These are phyloP conservation scores for Lachnellula occidentalis DNA, from an alignment of 2,329 filamentous ascomycete species.

Conservation along the genomic window DNA sequence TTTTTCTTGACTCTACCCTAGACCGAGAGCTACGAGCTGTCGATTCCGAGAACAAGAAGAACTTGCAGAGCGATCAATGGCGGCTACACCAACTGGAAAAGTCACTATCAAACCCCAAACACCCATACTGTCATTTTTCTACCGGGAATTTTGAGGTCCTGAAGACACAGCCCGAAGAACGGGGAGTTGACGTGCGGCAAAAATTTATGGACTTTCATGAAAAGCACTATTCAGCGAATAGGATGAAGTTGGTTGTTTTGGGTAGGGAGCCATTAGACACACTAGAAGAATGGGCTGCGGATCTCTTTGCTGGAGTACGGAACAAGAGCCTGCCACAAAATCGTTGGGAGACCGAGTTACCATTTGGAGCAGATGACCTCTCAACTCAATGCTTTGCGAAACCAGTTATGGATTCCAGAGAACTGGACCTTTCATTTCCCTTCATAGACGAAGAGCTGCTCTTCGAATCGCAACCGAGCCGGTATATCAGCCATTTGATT, in stretches of 20 bases:
- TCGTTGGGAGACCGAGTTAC: constrained; percentile 59
- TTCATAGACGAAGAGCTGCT: constrained; percentile 64
- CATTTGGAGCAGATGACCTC: constrained; percentile 55
- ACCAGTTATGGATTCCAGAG: constrained; percentile 65
- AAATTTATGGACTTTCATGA: constrained; percentile 71
- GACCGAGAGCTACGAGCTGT: constrained; percentile 68
- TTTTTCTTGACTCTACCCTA: constrained; percentile 65
- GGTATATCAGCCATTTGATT: constrained; percentile 67
- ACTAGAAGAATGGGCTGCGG: constrained; percentile 61
- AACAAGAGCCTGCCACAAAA: constrained; percentile 63
- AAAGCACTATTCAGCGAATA: constrained; percentile 67
- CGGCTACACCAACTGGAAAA: constrained; percentile 66
- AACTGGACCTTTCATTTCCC: constrained; percentile 61
- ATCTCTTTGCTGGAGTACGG: constrained; percentile 61
- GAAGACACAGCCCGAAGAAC: constrained; percentile 60
- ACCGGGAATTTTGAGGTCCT: constrained; percentile 67
- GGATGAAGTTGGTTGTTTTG: constrained; percentile 68
- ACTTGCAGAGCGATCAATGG: constrained; percentile 69
- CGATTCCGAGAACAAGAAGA: constrained; percentile 78
- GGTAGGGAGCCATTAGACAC: constrained; percentile 62
- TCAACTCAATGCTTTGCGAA: constrained; percentile 63
- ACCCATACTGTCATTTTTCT: constrained; percentile 69
- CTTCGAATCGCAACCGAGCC: constrained; percentile 62
- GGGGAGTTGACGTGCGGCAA: constrained; percentile 63
- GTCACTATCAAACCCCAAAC: constrained; percentile 60